These are phyloP conservation scores for Termitomyces titanicus DNA, from an alignment of 768 basidiomycete genomes.

Conservation along the genomic window DNA sequence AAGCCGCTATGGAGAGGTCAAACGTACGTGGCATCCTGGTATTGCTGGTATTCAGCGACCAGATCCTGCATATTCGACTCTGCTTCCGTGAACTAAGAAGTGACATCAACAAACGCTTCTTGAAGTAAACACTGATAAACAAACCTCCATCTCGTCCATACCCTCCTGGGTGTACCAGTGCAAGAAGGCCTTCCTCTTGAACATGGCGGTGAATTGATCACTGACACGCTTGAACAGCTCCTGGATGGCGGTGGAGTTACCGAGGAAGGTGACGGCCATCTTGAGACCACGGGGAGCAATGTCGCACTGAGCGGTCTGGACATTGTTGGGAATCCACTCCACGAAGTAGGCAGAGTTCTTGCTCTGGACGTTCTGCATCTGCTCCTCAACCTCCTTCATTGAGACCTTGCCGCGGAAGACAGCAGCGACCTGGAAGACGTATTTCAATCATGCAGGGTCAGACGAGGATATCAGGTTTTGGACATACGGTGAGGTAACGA, in stretches of 20 bases:
- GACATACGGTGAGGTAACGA: slow-evolving; percentile 87
- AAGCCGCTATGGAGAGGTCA: not conserved
- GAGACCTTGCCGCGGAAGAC: slow-evolving; percentile 99
- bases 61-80: slow-evolving; percentile 99
- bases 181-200: slow-evolving; percentile 97
- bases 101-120: not conserved
- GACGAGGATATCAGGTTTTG: not conserved
- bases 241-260: slow-evolving; percentile 96
- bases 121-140: slow-evolving; percentile 11
- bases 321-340: slow-evolving; percentile 99
- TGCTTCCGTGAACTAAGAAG: slow-evolving; percentile 84
- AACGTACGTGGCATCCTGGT: slow-evolving; percentile 89
- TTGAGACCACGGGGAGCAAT: slow-evolving; percentile 93
- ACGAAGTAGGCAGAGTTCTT: slow-evolving; percentile 99
- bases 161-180: slow-evolving; percentile 99
- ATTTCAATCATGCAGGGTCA: not conserved
- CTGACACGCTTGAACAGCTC: slow-evolving; percentile 98
- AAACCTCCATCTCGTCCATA: slow-evolving; percentile 96
- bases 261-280: slow-evolving; percentile 97
- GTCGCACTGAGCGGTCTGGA: slow-evolving; percentile 96
- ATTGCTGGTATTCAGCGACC: slow-evolving; percentile 96
- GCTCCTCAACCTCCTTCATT: slow-evolving; percentile 99
- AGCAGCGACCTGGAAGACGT: slow-evolving; percentile 64
- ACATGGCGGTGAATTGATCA: slow-evolving; percentile 99
- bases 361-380: slow-evolving; percentile 96